Evolutionary conservation across 2,329 filamentous ascomycete genomes (phyloP).

Genomic region (Colletotrichum melonis): DNA sequence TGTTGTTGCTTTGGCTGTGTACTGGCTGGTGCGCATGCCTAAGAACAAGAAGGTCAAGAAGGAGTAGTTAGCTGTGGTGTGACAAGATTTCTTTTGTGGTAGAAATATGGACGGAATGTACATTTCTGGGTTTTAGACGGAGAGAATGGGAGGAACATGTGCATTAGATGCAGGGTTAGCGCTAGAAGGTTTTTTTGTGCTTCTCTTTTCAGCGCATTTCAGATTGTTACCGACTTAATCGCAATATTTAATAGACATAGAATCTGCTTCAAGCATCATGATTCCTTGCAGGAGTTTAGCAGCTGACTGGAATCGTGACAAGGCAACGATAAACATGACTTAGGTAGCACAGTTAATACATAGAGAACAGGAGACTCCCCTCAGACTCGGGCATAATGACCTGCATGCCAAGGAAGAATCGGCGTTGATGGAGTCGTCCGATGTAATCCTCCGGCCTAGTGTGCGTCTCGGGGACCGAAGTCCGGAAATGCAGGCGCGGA

Average conservation of each 20-base stretch:
- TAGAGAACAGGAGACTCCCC: neutral
- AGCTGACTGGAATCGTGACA: no score
- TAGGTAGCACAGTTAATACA: no score
- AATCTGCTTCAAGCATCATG: neutral
- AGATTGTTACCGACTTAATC: neutral
- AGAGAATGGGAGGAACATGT: neutral
- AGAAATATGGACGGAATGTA: neutral
- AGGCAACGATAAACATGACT: no score
- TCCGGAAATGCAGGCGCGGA: neutral
- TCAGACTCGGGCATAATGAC: neutral
- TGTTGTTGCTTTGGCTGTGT: conserved; percentile 56
- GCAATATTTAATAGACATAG: neutral
- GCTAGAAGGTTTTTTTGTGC: neutral
- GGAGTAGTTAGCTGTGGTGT: neutral
- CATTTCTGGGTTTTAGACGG: neutral
- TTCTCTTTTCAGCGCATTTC: neutral
- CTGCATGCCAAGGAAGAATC: neutral
- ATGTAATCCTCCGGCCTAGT: neutral
- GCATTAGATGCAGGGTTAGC: neutral
- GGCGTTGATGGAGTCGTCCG: neutral
- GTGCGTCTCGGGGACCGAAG: neutral
- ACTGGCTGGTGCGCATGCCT: conserved; percentile 55
- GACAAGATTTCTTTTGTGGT: neutral
- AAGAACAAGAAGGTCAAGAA: conserved; percentile 28
- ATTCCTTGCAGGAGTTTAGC: no score